These are phyloP conservation scores for Dothistroma pini DNA, from an alignment of 2,329 filamentous ascomycete genomes.

Conservation along the genomic window DNA sequence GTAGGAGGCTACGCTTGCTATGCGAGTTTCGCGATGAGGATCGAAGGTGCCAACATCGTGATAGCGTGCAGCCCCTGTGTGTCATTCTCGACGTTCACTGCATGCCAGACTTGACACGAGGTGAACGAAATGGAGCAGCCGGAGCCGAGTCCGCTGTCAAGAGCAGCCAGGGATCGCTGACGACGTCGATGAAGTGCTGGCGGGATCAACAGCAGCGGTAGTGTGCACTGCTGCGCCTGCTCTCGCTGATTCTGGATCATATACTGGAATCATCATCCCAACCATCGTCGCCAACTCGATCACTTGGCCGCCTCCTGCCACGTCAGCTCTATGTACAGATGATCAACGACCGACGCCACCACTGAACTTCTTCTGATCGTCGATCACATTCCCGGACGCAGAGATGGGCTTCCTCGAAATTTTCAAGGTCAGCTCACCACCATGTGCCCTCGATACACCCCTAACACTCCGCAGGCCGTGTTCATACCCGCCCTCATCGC, in stretches of 20 bases:
- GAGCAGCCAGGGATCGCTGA: background rate
- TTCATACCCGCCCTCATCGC: slow-evolving; percentile 46
- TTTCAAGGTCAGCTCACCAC: slow-evolving; percentile 22
- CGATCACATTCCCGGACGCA: background rate
- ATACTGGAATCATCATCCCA: background rate
- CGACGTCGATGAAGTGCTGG: background rate
- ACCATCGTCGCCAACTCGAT: background rate
- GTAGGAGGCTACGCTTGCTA: too few species aligned
- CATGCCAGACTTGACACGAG: too few species aligned
- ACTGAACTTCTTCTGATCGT: background rate
- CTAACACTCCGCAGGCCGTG: slow-evolving; percentile 36
- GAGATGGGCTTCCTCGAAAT: slow-evolving; percentile 26
- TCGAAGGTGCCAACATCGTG: too few species aligned
- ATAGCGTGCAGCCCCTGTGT: too few species aligned
- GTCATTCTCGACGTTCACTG: too few species aligned
- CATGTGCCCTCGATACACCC: background rate
- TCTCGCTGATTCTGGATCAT: background rate
- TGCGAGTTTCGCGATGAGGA: too few species aligned
- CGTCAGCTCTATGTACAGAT: background rate
- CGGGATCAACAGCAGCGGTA: background rate
- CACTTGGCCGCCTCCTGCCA: background rate
- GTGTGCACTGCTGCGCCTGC: background rate
- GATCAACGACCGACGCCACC: background rate
- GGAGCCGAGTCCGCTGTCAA: background rate
- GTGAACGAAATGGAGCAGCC: background rate